Conservation (phyloP, 2,329 filamentous ascomycete genomes). For the Fusarium piperis region DNA sequence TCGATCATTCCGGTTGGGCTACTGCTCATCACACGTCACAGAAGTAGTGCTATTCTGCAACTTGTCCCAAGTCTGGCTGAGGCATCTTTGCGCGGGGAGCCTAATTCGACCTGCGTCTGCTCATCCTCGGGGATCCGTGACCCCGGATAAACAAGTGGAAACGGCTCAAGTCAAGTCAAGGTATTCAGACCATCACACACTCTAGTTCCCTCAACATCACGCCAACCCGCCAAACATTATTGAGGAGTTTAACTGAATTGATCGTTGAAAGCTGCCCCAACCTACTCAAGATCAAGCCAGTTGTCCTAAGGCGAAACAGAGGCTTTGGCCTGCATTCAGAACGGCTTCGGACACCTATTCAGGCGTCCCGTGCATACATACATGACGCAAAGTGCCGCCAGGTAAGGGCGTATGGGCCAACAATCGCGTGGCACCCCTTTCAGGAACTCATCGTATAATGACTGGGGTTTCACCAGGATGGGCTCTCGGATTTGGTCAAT, state of each 20-base stretch:
- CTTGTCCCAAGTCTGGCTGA: not conserved
- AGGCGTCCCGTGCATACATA: conserved; percentile 21
- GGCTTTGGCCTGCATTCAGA: conserved; percentile 27
- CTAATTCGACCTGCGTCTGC: not conserved
- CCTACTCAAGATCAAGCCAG: not conserved
- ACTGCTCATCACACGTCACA: not conserved
- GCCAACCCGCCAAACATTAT: not conserved
- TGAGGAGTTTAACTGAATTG: not conserved
- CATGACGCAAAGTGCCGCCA: conserved; percentile 37
- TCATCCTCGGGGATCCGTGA: not conserved
- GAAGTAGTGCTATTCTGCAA: not conserved
- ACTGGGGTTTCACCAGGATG: not conserved
- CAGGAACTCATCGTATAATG: conserved; percentile 1
- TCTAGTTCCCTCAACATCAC: not conserved
- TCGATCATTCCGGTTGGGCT: not conserved
- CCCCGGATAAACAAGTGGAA: conserved; percentile 1
- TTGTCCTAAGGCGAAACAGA: not conserved
- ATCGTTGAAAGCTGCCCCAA: not conserved
- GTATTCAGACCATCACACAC: not conserved
- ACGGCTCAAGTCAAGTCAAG: not conserved
- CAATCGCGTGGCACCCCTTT: conserved; percentile 17
- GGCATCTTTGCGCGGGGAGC: not conserved
- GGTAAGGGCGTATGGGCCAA: conserved; percentile 20
- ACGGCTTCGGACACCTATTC: conserved; percentile 14
- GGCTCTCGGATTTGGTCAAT: conserved; percentile 1